phyloP scores from a whole-genome alignment of 2,329 filamentous ascomycete species.

The Aspergillus transmontanensis region DNA sequence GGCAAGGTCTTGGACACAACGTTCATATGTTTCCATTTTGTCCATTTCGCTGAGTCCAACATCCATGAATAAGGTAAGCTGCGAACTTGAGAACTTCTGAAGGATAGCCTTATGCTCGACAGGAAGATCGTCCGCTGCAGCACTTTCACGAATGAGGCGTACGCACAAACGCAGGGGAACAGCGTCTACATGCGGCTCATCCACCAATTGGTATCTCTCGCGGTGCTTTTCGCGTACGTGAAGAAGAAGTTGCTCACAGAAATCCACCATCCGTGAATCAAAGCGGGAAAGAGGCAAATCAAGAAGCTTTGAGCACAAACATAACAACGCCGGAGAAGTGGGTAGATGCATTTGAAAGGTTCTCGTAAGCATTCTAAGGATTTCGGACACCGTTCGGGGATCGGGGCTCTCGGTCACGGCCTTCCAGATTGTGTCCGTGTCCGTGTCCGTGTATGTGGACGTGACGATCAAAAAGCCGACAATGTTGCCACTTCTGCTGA shows the following conservation, averaged over 20 bases:
- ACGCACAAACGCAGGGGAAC: conserved; percentile 61
- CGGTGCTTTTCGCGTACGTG: conserved; percentile 50
- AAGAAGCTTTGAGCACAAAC: conserved; percentile 72
- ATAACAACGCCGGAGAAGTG: conserved; percentile 53
- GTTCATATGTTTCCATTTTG: conserved; percentile 64
- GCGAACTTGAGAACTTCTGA: conserved; percentile 63
- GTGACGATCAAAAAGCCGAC: conserved; percentile 85
- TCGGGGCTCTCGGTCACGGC: conserved; percentile 81
- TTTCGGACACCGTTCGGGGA: conserved; percentile 77
- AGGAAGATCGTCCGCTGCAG: conserved; percentile 56
- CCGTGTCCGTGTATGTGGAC: conserved; percentile 67
- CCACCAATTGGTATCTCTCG: conserved; percentile 28
- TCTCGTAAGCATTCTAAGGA: conserved; percentile 66
- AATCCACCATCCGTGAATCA: conserved; percentile 62
- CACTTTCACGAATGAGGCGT: conserved; percentile 72
- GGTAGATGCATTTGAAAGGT: conserved; percentile 51
- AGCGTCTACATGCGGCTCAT: conserved; percentile 36
- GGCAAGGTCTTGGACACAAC: conserved; percentile 70
- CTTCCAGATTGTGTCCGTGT: conserved; percentile 82
- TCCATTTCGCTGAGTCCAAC: conserved; percentile 58
- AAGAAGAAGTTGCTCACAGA: conserved; percentile 62
- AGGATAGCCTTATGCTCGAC: conserved; percentile 63
- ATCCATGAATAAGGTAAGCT: conserved; percentile 63
- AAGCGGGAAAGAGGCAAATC: conserved; percentile 65
- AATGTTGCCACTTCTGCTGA: conserved; percentile 77